Conservation (phyloP, 202 grass and related monocot genomes). For the Panicum virgatum region DNA sequence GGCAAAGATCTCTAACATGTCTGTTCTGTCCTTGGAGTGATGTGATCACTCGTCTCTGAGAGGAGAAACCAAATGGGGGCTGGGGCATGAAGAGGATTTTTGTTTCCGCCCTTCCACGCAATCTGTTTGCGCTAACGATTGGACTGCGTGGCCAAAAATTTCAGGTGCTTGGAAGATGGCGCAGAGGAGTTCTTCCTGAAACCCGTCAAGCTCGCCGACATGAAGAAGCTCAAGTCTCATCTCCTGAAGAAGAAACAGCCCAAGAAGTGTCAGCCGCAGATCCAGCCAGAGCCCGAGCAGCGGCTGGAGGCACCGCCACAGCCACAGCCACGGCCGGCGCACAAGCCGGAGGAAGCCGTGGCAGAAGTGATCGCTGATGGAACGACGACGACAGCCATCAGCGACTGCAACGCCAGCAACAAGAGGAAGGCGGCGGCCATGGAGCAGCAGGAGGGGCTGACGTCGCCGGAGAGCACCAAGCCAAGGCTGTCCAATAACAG, state of each 20-base stretch:
- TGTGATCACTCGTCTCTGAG: slow-evolving; percentile 35
- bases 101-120: neutral
- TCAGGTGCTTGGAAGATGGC: slow-evolving; percentile 92
- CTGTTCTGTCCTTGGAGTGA: slow-evolving; percentile 61
- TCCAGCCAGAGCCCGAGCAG: slow-evolving; percentile 28
- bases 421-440: slow-evolving; percentile 62
- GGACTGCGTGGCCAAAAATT: neutral
- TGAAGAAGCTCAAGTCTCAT: slow-evolving; percentile 84
- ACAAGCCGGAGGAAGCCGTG: slow-evolving; percentile 6
- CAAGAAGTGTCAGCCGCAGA: neutral
- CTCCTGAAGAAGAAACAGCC: slow-evolving; percentile 64
- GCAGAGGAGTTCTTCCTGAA: slow-evolving; percentile 98
- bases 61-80: slow-evolving; percentile 15
- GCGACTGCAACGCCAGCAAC: slow-evolving; percentile 16
- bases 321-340: neutral
- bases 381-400: neutral
- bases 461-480: slow-evolving; percentile 67
- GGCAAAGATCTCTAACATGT: slow-evolving; percentile 67
- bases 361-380: neutral
- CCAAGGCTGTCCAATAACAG: slow-evolving; percentile 57
- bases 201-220: slow-evolving; percentile 84
- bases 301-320: neutral
- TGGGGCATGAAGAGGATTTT: slow-evolving; percentile 1
- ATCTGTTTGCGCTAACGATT: slow-evolving; percentile 5
- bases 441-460: slow-evolving; percentile 47